These are phyloP conservation scores for Clavispora carvajalis DNA, from an alignment of 805 yeast genomes.

Conservation along the genomic window DNA sequence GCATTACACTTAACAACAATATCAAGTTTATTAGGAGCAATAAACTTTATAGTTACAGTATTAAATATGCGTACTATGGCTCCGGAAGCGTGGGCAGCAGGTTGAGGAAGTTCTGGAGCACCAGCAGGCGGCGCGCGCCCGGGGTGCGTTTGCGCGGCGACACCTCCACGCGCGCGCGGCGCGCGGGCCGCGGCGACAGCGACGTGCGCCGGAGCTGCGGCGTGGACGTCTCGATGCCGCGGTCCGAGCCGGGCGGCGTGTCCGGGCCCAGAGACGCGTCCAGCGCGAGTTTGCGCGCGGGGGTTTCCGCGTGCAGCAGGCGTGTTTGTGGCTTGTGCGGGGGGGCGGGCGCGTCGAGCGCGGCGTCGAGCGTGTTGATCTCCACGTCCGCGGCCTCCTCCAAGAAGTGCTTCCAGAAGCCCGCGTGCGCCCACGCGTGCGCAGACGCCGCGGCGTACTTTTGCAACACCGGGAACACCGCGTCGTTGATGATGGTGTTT, in stretches of 20 bases:
- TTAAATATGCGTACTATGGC: too few species aligned
- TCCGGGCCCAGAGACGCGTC: constrained; percentile 9
- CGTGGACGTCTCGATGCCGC: constrained; percentile 21
- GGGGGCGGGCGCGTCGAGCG: constrained; percentile 12
- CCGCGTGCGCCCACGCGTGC: constrained; percentile 59
- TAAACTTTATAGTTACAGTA: too few species aligned
- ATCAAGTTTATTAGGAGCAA: too few species aligned
- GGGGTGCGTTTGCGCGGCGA: constrained; percentile 22
- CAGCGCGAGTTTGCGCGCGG: too few species aligned
- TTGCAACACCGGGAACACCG: constrained; percentile 62
- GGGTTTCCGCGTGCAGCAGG: too few species aligned
- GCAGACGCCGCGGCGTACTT: constrained; percentile 54
- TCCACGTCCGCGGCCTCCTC: constrained; percentile 71
- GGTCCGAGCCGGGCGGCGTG: constrained; percentile 4
- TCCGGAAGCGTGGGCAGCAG: constrained; percentile 43
- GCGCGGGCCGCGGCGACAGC: constrained; percentile 1
- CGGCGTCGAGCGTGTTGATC: constrained; percentile 48
- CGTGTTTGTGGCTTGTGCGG: neutral
- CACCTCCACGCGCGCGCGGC: constrained; percentile 3
- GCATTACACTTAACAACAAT: too few species aligned
- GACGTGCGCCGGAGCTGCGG: constrained; percentile 21
- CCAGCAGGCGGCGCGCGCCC: constrained; percentile 19
- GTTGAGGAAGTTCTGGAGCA: constrained; percentile 30
- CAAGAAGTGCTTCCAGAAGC: constrained; percentile 73
- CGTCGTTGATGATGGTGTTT: constrained; percentile 61